Base-by-base conservation (phyloP, 2,329 filamentous ascomycete species). In the Nigrograna mackinnonii region DNA sequence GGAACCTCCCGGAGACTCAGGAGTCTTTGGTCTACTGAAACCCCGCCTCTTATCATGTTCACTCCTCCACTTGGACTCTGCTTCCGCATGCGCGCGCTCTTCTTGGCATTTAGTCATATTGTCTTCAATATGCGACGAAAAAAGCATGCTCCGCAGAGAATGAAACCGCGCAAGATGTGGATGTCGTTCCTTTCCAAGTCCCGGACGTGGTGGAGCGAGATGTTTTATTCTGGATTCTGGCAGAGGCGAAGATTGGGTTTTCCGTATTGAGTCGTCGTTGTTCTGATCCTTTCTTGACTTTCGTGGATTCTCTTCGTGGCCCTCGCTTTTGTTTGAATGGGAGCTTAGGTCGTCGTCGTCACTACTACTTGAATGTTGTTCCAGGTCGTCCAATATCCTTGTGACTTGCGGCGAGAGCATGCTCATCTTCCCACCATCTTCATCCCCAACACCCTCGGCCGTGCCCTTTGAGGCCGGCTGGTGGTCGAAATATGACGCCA, bases 401-500 rank as follows among this genome's bases (percentile, higher is more conserved):
- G 56, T 52, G 6, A 67, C 49, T 31, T 64, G 57, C 4, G 62
- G 63, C 22, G 56, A 62, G 37, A 67, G 46, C 11, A 67, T 36
- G 35, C 51, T 52, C 35, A 35, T 47, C 22, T 44, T 45, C 18
- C 47, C 52, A 7, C 12, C 37, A 21, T 55, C 41, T 19, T 52
- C 46, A 22, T 37, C 16, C 3, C 39, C 35, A 16, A 55, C 13
- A 7, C 38, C 33, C 17, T 49, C 39, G 39, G 47, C 42, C 37
- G 24, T 44, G 26, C 46, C 36, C 40, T 54, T 44, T 14, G 46
- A 39, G 35, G 46, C 37, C 34, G 54, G 41, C 45, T 58, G 52
- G 16, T 50, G 46, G 19, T 67, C 63, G 32, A 66, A 67, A 44
- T 67, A 67, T 62, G 63, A 67, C 57, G 61, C 54, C 61, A 65